Evolutionary conservation across 176 grass and related monocot genomes (phyloP), one percentile per base, ranked within the genome.

Genomic region (Eleusine indica): DNA sequence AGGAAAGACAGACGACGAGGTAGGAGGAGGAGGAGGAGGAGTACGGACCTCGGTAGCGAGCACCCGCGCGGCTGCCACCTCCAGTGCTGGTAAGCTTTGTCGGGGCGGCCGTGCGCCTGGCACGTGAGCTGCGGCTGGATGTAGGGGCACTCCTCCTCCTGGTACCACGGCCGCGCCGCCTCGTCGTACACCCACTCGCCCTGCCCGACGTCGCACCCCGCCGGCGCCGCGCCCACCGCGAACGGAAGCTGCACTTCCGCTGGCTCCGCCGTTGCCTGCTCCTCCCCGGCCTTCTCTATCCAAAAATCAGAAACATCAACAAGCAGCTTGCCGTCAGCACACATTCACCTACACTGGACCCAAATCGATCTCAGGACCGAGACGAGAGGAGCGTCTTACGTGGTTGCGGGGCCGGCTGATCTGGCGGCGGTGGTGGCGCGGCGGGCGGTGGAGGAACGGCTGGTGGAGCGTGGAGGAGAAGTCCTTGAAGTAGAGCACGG

Each of bases 101-200:
- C 94, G 21, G 94, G 94, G 53, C 92, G 89, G 92, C 92, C 92
- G 64, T 94, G 92, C 17, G 90, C 72, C 71, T 94, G 94, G 88
- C 94, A 97, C 5, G 94, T 97, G 1, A 97, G 83, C 83, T 97
- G 86, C 43, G 94, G 90, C 65, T 92, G 94, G 73, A 97, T 94
- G 86, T 97, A 97, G 1, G 92, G 94, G 81, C 94, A 97, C 77
- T 92, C 90, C 74, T 89, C 86, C 90, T 97, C 94, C 18, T 76
- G 82, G 73, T 97, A 97, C 74, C 47, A 47, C 56, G 94, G 94
- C 73, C 83, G 78, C 30, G 90, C 75, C 70, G 40, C 83, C 86
- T 92, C 94, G 80, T 97, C 94, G 76, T 87, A 85, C 76, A 97
- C 90, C 94, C 94, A 97, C 82, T 76, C 82, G 1, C 94, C 94